Evolutionary conservation across 1,284 basidiomycete species (phyloP), one percentile per base, ranked within the genome.

Genomic region (Malassezia obtusa): DNA sequence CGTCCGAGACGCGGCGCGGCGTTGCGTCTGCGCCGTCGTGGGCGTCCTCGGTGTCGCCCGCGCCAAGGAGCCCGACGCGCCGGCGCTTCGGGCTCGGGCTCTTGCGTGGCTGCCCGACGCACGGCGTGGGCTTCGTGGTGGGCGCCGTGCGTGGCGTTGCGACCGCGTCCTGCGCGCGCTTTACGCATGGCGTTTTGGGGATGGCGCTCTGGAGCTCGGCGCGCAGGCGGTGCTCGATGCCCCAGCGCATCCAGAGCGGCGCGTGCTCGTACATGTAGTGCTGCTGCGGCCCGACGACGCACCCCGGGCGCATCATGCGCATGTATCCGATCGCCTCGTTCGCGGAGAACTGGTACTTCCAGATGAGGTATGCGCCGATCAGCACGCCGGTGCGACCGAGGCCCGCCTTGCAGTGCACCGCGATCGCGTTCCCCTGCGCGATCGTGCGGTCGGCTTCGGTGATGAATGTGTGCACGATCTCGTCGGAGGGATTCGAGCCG

Each of bases 341-440:
- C 0, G 92, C 91, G n/a, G 89, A 89, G 73, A 99, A 99, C n/a
- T 87, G 87, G 69, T 96, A 91, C 77, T 94, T 95, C 87, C 94
- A 99, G 63, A 95, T 87, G 52, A 99, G 80, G 78, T 96, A 98
- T 3, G 94, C 94, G 40, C 74, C 67, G 59, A 98, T 92, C 57
- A 98, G 78, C 3, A 91, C 92, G 4, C 94, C 92, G 3, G 89
- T 94, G 45, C 89, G 81, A 21, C 89, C 89, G 19, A 94, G 79
- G 21, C 89, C 89, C 45, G 89, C 89, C 79, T 94, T 94, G 75
- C 89, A 94, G 83, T 94, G 75, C 44, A 71, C 77, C 37, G 89
- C 89, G 22, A 94, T 84, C 40, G 84, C 86, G 48, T 84, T 86
- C 33, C 83, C 85, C n/a, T 72, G 75, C 59, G 83, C 80, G 45